Base-by-base conservation (phyloP, 768 basidiomycete genomes). In the Trametopsis cervina region DNA sequence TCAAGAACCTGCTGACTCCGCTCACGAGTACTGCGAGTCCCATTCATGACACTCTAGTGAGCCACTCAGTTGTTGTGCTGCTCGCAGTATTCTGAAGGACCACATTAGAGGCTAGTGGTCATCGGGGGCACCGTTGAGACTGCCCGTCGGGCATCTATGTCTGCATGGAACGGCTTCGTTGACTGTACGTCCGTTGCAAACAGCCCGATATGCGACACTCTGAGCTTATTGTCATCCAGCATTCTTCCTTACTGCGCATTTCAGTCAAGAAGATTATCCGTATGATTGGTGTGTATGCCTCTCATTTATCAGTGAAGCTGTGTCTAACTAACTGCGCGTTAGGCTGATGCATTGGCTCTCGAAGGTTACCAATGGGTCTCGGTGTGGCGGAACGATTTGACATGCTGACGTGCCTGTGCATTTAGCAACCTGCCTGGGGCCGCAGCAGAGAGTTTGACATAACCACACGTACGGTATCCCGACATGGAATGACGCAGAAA, bases 261-360 rank as follows among this genome's bases (percentile, higher is more conserved):
- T 92, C 57, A 86, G 79, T 55, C 83, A 89, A 56, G 89, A 90
- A 53, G 89, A 91, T 58, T 89, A 87, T 54, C 86, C 87, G 4
- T 89, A 88, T 59, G 87, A 89, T 61, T 89, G 88, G 87, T 87
- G 63, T 39, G 61, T 58, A 29, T 47, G 22, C 18, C 50, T 36
- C 42, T 35, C 41, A 33, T 20, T 17, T 33, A 33, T 33, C 29
- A 46, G 68, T 56, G 47, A 11, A 29, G 26, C 22, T 27, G 23
- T 21, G 17, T 20, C 33, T 50, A 22, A 47, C 18, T 26, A n/a
- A 37, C 55, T 20, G 24, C 36, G 40, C 48, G 44, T n/a, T 54
- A 89, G 86, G 88, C 63, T 90, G 55, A 88, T 89, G 85, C 85
- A 91, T 58, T 91, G 89, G 89, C 73, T 91, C 40, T 74, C 85